These are phyloP conservation scores for Geotrichum candidum DNA, from an alignment of 1,139 yeast species.

Conservation along the genomic window DNA sequence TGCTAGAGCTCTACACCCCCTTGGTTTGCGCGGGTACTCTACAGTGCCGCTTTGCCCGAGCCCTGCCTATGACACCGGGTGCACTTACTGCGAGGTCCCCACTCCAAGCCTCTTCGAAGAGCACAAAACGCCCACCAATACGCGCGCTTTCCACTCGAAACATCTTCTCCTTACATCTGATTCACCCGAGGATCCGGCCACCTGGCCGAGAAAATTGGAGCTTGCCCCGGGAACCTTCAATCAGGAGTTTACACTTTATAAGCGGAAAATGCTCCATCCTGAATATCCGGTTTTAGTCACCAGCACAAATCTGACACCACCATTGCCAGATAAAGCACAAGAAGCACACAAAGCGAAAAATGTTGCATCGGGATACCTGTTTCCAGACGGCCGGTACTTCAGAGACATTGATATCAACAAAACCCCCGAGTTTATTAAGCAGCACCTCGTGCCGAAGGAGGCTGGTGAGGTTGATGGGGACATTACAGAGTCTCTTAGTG, in stretches of 20 bases:
- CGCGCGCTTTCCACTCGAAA: slow-evolving; percentile 49
- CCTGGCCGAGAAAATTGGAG: slow-evolving; percentile 59
- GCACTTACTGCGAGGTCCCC: slow-evolving; percentile 47
- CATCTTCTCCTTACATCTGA: slow-evolving; percentile 51
- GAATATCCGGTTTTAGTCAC: slow-evolving; percentile 50
- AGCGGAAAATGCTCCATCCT: slow-evolving; percentile 34
- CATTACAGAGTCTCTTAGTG: not conserved
- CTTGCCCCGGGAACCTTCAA: slow-evolving; percentile 42
- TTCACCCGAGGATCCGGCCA: slow-evolving; percentile 19
- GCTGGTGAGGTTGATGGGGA: not conserved
- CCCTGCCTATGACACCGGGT: slow-evolving; percentile 54
- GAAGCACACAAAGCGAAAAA: slow-evolving; percentile 3
- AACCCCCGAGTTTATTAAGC: slow-evolving; percentile 41
- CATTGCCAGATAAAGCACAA: slow-evolving; percentile 5
- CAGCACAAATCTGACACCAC: slow-evolving; percentile 34
- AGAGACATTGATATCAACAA: slow-evolving; percentile 34
- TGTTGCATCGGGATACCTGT: slow-evolving; percentile 36
- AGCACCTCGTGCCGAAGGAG: slow-evolving; percentile 31
- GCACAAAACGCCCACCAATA: slow-evolving; percentile 22
- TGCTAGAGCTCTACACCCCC: not conserved
- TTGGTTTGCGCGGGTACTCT: not conserved
- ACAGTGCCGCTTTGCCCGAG: slow-evolving; percentile 41
- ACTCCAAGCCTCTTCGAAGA: slow-evolving; percentile 16
- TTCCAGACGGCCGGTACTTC: slow-evolving; percentile 49
- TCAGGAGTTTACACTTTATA: slow-evolving; percentile 28